These are phyloP conservation scores for Penicillium griseofulvum DNA, from an alignment of 2,329 filamentous ascomycete species.

Conservation along the genomic window DNA sequence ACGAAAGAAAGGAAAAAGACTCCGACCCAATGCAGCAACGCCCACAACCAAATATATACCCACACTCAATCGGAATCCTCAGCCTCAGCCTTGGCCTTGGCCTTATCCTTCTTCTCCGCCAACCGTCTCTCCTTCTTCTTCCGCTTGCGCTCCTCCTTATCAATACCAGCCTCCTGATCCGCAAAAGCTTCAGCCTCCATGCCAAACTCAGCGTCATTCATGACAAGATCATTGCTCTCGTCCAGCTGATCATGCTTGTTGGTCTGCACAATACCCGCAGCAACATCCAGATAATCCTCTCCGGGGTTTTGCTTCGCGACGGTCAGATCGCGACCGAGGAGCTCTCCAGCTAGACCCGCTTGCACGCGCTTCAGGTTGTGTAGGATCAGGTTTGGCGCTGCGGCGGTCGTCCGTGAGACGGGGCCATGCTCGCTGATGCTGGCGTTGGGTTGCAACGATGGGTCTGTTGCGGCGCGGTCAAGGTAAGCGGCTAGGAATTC, in stretches of 20 bases:
- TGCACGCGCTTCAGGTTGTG: conserved; percentile 48
- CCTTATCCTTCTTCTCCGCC: conserved; percentile 44
- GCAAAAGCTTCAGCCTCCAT: conserved; percentile 36
- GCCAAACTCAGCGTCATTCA: conserved; percentile 43
- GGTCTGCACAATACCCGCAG: conserved; percentile 30
- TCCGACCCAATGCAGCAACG: conserved; percentile 28
- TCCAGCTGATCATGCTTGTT: conserved; percentile 36
- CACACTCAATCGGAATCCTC: conserved; percentile 24
- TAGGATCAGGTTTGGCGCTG: conserved; percentile 43
- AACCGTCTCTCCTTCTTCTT: conserved; percentile 55
- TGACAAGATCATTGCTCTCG: conserved; percentile 41
- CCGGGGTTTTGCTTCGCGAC: conserved; percentile 37
- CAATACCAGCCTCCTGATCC: conserved; percentile 41
- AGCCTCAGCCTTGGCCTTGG: conserved; percentile 30
- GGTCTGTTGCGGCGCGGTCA: conserved; percentile 41
- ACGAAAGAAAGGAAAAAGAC: conserved; percentile 17
- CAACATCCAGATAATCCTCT: conserved; percentile 39
- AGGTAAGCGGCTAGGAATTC: conserved; percentile 46
- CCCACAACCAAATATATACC: conserved; percentile 18
- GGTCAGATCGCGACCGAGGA: conserved; percentile 42
- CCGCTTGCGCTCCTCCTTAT: conserved; percentile 55
- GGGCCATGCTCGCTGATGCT: conserved; percentile 46
- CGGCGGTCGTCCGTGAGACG: conserved; percentile 41
- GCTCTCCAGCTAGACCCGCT: conserved; percentile 43
- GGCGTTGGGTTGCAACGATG: conserved; percentile 45